Evolutionary conservation across 139 green algal species (phyloP), one percentile per base, ranked within the genome.

Genomic region (Edaphochlamys debaryana): DNA sequence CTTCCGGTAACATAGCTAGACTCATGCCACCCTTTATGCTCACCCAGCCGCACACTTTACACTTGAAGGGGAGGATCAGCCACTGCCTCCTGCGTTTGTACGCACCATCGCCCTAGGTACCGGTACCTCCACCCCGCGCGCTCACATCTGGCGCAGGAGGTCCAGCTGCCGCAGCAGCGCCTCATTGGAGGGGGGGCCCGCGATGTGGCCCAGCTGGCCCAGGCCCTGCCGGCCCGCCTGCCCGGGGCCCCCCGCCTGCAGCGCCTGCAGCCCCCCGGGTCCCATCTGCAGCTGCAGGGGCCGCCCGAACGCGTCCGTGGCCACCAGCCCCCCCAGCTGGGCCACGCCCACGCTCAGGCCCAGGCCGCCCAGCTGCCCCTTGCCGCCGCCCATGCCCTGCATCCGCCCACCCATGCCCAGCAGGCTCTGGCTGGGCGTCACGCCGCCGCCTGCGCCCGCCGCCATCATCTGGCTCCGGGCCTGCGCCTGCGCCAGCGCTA

Each of bases 61-160:
- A n/a, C n/a, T n/a, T n/a, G n/a, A n/a, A n/a, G n/a, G n/a, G n/a
- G n/a, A n/a, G n/a, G n/a, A n/a, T n/a, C n/a, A n/a, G n/a, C n/a
- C n/a, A n/a, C n/a, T n/a, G n/a, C n/a, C n/a, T n/a, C n/a, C n/a
- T n/a, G n/a, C n/a, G n/a, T n/a, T n/a, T n/a, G n/a, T n/a, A n/a
- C n/a, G n/a, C n/a, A n/a, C 15, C 48, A 54, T 54, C 15, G 48
- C 11, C 9, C 48, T 23, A 54, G 48, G 15, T 54, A 54, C 48
- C 48, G 48, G 48, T 54, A 54, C 48, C 48, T 54, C 11, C n/a
- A n/a, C n/a, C n/a, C n/a, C n/a, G n/a, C n/a, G n/a, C n/a, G n/a
- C n/a, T n/a, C n/a, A 74, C 77, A 83, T 83, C 36, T 83, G 77
- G 11, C 77, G 34, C 63, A 83, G 64, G 45, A 83, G 22, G 64